Conservation (phyloP, 106 monocot species). For the Agapanthus africanus region DNA sequence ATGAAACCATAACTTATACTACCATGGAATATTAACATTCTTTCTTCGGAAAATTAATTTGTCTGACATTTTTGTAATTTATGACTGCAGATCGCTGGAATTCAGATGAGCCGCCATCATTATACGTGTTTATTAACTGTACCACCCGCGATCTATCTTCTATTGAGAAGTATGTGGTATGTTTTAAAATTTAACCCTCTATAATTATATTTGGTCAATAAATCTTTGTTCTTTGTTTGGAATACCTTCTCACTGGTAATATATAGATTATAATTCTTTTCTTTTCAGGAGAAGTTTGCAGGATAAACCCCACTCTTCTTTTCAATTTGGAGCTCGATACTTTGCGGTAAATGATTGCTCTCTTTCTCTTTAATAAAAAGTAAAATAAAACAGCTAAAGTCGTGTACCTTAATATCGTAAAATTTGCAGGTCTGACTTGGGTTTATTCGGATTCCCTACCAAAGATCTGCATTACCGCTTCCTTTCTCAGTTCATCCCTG, state of each 20-base stretch:
- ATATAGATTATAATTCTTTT: conserved; percentile 4
- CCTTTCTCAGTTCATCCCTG: conserved; percentile 90
- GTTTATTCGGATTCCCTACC: conserved; percentile 81
- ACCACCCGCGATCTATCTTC: conserved; percentile 86
- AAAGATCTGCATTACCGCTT: conserved; percentile 99
- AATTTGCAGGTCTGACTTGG: conserved; percentile 81
- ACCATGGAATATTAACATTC: not conserved
- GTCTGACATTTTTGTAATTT: not conserved
- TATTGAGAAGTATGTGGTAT: conserved; percentile 99
- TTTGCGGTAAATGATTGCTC: too few species aligned
- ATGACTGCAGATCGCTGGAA: conserved; percentile 32
- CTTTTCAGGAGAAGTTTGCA: conserved; percentile 70
- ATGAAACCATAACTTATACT: not conserved
- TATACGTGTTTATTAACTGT: conserved; percentile 88
- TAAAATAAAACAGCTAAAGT: not conserved
- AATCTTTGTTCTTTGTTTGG: too few species aligned
- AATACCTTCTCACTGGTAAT: not conserved
- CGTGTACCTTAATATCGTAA: conserved; percentile 1
- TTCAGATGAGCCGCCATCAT: conserved; percentile 61
- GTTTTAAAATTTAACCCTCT: conserved; percentile 11
- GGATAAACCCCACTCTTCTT: conserved; percentile 68
- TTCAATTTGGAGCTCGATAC: conserved; percentile 97
- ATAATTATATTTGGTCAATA: too few species aligned
- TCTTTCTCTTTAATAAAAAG: too few species aligned
- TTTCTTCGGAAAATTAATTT: not conserved